These are phyloP conservation scores for Lotus japonicus DNA, from an alignment of 306 rosid genomes.

Conservation along the genomic window DNA sequence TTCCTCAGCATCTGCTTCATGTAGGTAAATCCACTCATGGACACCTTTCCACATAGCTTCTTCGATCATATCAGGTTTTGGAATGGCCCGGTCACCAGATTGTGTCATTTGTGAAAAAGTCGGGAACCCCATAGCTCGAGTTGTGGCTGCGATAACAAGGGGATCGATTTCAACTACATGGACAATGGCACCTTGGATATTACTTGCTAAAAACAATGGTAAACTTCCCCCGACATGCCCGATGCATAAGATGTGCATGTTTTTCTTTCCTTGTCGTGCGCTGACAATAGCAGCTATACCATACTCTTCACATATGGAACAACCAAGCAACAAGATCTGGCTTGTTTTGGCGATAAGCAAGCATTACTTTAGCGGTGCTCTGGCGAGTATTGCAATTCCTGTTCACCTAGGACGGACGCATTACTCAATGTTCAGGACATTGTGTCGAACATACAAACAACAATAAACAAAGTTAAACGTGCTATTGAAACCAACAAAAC, in stretches of 20 bases:
- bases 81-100: slow-evolving; percentile 37
- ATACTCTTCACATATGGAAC: slow-evolving; percentile 92
- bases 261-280: slow-evolving; percentile 49
- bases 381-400: slow-evolving; percentile 78
- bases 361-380: slow-evolving; percentile 76
- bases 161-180: slow-evolving; percentile 86
- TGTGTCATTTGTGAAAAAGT: slow-evolving; percentile 62
- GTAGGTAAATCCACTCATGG: slow-evolving; percentile 73
- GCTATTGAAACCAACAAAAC: too few species aligned
- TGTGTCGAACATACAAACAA: too few species aligned
- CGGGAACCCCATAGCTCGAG: slow-evolving; percentile 92
- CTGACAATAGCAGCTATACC: slow-evolving; percentile 62
- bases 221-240: slow-evolving; percentile 98
- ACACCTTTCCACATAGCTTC: slow-evolving; percentile 77
- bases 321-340: slow-evolving; percentile 67
- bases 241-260: slow-evolving; percentile 66
- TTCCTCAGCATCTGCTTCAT: slow-evolving; percentile 81
- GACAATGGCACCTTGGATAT: slow-evolving; percentile 73
- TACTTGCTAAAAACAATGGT: slow-evolving; percentile 80
- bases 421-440: too few species aligned
- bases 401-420: too few species aligned
- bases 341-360: slow-evolving; percentile 39
- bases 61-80: slow-evolving; percentile 44
- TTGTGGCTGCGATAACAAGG: slow-evolving; percentile 80
- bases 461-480: too few species aligned